Conservation (phyloP, 768 basidiomycete genomes). For the Suillus sp. region DNA sequence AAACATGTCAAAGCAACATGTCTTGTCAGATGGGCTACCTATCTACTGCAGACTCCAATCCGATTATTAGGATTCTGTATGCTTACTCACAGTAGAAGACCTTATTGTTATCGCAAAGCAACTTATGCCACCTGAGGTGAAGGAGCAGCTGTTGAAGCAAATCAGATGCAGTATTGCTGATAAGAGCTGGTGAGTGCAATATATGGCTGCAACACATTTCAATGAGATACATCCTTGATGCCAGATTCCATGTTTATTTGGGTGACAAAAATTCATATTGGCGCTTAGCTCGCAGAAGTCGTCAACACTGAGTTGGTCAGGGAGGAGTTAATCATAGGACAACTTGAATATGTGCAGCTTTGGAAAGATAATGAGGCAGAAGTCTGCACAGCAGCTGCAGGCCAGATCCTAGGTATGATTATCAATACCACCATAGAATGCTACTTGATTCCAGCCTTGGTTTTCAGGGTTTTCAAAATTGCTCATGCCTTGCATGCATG, state of each 20-base stretch:
- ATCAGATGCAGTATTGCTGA: conserved; percentile 87
- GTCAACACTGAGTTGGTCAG: conserved; percentile 88
- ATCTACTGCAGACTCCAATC: conserved; percentile 92
- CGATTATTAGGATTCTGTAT: conserved; percentile 98
- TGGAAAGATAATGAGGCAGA: conserved; percentile 99
- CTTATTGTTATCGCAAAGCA: conserved; percentile 90
- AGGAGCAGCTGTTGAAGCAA: conserved; percentile 85
- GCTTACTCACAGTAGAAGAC: conserved; percentile 92
- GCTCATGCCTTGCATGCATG: conserved; percentile 91
- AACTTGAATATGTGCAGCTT: conserved; percentile 90
- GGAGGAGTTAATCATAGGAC: conserved; percentile 91
- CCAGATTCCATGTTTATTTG: background rate
- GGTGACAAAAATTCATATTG: background rate
- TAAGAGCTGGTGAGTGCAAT: conserved; percentile 98
- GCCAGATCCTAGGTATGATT: conserved; percentile 88
- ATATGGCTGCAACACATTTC: conserved; percentile 98
- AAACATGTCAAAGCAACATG: conserved; percentile 76
- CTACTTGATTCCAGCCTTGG: conserved; percentile 15
- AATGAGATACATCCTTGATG: conserved; percentile 67
- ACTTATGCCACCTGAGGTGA: conserved; percentile 85
- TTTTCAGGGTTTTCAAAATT: conserved; percentile 87
- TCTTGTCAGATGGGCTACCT: conserved; percentile 85
- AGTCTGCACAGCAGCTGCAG: conserved; percentile 93
- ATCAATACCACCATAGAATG: conserved; percentile 4
- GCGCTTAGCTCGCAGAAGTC: conserved; percentile 78